Conservation (phyloP, 2,329 filamentous ascomycete species). For the Phaeophleospora eucalypticola region DNA sequence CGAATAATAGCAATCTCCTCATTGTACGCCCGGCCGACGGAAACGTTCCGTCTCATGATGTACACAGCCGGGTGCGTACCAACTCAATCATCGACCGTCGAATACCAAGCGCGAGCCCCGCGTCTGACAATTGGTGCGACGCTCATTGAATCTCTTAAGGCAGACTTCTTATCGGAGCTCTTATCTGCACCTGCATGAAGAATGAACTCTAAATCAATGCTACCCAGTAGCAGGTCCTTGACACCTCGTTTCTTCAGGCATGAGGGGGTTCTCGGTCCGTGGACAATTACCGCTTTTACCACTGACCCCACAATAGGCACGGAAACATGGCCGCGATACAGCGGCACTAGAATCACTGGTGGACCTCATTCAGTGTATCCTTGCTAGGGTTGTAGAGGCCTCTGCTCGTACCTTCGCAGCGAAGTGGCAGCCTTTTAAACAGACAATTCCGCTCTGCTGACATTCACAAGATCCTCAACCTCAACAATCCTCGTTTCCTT, state of each 20-base stretch:
- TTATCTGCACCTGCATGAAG: not conserved
- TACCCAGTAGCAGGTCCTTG: not conserved
- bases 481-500: not conserved
- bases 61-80: not conserved
- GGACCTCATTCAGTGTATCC: not conserved
- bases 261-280: not conserved
- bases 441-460: not conserved
- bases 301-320: not conserved
- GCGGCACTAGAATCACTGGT: not conserved
- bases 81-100: not conserved
- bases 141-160: not conserved
- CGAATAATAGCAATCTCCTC: no score
- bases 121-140: not conserved
- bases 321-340: not conserved
- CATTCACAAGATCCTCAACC: not conserved
- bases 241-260: not conserved
- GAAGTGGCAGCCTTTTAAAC: not conserved
- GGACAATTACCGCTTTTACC: not conserved
- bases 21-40: no score
- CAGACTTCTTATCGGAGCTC: slow-evolving; percentile 2
- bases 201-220: not conserved
- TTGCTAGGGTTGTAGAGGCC: not conserved
- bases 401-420: not conserved
- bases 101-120: not conserved
- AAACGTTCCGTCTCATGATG: no score